Base-by-base conservation (phyloP, 2,329 filamentous ascomycete genomes). In the Venturia oleaginea region DNA sequence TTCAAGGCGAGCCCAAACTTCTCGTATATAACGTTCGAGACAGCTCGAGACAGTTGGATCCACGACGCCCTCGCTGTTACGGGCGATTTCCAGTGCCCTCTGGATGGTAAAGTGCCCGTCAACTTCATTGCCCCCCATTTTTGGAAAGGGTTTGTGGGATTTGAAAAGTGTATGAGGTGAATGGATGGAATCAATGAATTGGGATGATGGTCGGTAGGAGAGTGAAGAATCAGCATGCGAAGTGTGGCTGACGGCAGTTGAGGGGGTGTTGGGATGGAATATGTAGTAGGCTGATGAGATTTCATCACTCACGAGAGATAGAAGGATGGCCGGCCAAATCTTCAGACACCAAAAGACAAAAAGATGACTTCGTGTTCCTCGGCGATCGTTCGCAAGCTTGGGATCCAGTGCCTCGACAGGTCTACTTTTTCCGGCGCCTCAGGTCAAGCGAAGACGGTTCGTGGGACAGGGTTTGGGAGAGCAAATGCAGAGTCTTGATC, bases 31-130 rank as follows among this genome's bases (percentile, higher is more conserved):
- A 61, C 74, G 74, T 72, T 92, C 86, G 46, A 96, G 84, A 65
- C 88, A 85, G 66, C 79, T 78, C 71, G 79, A 81, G 65, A 92
- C 82, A 62, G 78, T 79, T 8, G 84, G 80, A 71, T 92, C 86
- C 62, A 85, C 78, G 65, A 85, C 87, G 66, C 87, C 86, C 66
- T 87, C 83, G 71, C 82, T 87, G 73, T 92, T 89, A 67, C 90
- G 84, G 17, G 89, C 91, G 66, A 89, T 83, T 71, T 92, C 86
- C 64, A 95, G 81, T 30, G 90, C 90, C 73, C 86, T 82, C 67
- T 84, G 80, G 64, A 91, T 84, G 64, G 77, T 79, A 66, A 81
- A 72, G 64, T 75, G 69, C 67, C 77, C 78, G 69, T 75, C 51
- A 48, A 73, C 62, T 48, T 72, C 72, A 64, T 73, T 70, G 65